These are phyloP conservation scores for Umbellularia californica DNA, from an alignment of 164 flowering plant genomes.

Conservation along the genomic window DNA sequence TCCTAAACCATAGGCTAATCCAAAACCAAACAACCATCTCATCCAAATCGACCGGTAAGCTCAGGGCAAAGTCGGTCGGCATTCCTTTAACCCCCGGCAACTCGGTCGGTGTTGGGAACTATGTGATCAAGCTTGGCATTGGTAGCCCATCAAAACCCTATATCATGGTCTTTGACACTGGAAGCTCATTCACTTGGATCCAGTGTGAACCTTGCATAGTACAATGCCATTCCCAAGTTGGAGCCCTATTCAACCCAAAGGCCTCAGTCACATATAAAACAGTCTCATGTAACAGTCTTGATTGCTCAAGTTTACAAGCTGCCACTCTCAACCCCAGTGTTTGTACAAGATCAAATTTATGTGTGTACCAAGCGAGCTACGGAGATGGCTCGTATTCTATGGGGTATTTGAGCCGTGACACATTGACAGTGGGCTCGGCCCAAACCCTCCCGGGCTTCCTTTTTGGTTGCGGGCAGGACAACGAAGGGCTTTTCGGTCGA, in stretches of 20 bases:
- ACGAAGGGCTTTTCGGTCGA: constrained; percentile 42
- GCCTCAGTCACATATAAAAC: constrained; percentile 28
- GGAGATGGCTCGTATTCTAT: constrained; percentile 43
- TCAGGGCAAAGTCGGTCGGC: constrained; percentile 14
- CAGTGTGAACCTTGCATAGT: constrained; percentile 46
- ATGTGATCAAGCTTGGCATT: constrained; percentile 33
- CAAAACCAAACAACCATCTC: background rate
- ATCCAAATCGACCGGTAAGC: background rate
- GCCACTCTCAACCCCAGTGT: constrained; percentile 40
- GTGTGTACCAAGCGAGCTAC: constrained; percentile 38
- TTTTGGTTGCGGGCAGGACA: constrained; percentile 52
- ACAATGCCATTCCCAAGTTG: constrained; percentile 37
- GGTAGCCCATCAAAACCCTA: constrained; percentile 36
- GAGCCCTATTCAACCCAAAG: constrained; percentile 29
- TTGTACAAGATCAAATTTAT: constrained; percentile 15
- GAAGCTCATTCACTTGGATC: constrained; percentile 48
- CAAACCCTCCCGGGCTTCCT: constrained; percentile 20
- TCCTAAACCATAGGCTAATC: constrained; percentile 15
- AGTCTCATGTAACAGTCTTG: constrained; percentile 23
- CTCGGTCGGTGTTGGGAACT: constrained; percentile 38
- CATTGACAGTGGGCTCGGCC: constrained; percentile 21
- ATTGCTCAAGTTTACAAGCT: constrained; percentile 25
- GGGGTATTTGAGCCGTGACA: constrained; percentile 38
- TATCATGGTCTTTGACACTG: constrained; percentile 44
- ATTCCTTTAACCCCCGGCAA: constrained; percentile 27